Conservation (phyloP, 225 moss, liverwort and hornwort species). For the Takakia lepidozioides region DNA sequence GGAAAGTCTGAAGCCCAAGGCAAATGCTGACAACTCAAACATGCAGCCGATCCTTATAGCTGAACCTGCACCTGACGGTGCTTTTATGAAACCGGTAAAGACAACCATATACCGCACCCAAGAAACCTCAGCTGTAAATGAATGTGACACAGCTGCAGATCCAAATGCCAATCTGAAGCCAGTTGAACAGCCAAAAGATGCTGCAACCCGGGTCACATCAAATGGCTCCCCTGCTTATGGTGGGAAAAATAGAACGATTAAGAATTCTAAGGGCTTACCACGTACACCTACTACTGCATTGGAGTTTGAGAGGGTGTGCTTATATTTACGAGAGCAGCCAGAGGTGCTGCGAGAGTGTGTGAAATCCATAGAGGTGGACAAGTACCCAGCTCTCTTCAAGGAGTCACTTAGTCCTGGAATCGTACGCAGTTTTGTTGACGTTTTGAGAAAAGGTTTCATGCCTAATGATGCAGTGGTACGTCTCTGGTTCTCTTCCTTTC, state of each 20-base stretch:
- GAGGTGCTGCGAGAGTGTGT: slow-evolving; percentile 9
- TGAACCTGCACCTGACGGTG: neutral
- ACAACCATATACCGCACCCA: slow-evolving; percentile 11
- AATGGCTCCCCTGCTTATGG: neutral
- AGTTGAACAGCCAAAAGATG: neutral
- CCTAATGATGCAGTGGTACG: slow-evolving; percentile 21
- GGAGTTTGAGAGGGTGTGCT: slow-evolving; percentile 24
- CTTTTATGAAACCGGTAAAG: neutral
- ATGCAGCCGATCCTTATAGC: neutral
- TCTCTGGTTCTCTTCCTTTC: too few relatives aligned
- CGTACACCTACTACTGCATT: slow-evolving; percentile 13
- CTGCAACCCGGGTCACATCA: neutral
- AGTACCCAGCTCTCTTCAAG: slow-evolving; percentile 27
- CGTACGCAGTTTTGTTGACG: slow-evolving; percentile 15
- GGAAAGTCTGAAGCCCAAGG: neutral
- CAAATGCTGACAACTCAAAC: neutral
- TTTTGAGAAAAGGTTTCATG: slow-evolving; percentile 32
- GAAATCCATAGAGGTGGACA: slow-evolving; percentile 13
- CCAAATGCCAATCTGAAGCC: neutral
- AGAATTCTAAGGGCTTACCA: too few relatives aligned
- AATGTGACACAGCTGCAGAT: neutral
- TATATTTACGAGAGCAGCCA: slow-evolving; percentile 8
- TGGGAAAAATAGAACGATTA: too few relatives aligned
- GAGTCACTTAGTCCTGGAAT: slow-evolving; percentile 25
- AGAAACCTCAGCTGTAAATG: neutral